These are phyloP conservation scores for Trichoderma sp. DNA, from an alignment of 2,329 filamentous ascomycete genomes.

Conservation along the genomic window DNA sequence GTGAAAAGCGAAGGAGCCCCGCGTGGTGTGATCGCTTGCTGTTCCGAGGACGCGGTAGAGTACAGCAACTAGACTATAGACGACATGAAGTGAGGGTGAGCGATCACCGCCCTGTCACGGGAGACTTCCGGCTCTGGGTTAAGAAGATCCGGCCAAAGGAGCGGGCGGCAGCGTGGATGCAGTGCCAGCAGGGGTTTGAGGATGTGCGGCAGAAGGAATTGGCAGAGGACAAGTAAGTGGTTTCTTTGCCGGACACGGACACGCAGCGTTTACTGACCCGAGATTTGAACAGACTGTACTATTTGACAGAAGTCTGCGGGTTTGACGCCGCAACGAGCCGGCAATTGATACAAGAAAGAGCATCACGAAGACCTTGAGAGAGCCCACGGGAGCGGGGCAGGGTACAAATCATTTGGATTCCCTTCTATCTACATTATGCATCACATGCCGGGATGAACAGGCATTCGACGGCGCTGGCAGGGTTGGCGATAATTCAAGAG, in stretches of 20 bases:
- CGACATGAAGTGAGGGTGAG: conserved; percentile 88
- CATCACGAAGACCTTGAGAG: conserved; percentile 36
- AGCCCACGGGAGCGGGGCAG: conserved; percentile 33
- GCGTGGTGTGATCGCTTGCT: conserved; percentile 96
- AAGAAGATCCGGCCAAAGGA: conserved; percentile 76
- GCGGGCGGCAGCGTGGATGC: conserved; percentile 68
- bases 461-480: conserved; percentile 7
- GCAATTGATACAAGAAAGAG: conserved; percentile 49
- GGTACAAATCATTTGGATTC: conserved; percentile 14
- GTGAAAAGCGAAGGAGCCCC: conserved; percentile 89
- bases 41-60: conserved; percentile 77
- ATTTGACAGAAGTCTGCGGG: conserved; percentile 55
- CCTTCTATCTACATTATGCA: conserved; percentile 9
- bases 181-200: conserved; percentile 74
- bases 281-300: conserved; percentile 47
- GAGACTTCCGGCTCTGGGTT: conserved; percentile 76
- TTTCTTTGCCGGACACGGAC: background rate
- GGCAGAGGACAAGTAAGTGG: conserved; percentile 73
- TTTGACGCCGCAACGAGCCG: conserved; percentile 57
- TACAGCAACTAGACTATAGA: conserved; percentile 85
- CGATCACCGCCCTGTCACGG: conserved; percentile 91
- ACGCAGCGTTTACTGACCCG: conserved; percentile 31
- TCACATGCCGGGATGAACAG: background rate
- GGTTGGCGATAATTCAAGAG: background rate
- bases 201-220: conserved; percentile 69